These are phyloP conservation scores for Aspergillus neotritici DNA, from an alignment of 2,329 filamentous ascomycete species.

Conservation along the genomic window DNA sequence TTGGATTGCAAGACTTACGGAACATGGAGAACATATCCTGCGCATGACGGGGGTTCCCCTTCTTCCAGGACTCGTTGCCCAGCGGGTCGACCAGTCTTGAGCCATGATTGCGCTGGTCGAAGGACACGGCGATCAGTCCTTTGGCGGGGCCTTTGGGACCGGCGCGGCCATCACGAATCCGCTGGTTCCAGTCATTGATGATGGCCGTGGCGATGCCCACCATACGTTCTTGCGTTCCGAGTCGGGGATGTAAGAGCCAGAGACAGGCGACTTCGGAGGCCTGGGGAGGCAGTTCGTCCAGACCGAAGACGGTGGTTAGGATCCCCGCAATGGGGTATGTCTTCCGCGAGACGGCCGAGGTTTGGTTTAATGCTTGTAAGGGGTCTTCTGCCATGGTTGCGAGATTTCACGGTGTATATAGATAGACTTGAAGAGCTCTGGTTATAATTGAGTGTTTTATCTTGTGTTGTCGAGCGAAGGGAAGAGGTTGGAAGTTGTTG, in stretches of 20 bases:
- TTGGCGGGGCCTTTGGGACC: conserved; percentile 30
- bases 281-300: conserved; percentile 62
- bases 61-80: conserved; percentile 72
- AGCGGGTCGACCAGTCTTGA: conserved; percentile 59
- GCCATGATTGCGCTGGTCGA: conserved; percentile 93
- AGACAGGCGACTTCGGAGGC: conserved; percentile 63
- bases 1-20: conserved; percentile 48
- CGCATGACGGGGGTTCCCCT: conserved; percentile 74
- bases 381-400: conserved; percentile 32
- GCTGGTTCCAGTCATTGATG: conserved; percentile 62
- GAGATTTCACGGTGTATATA: neutral
- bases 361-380: conserved; percentile 29
- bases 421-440: neutral
- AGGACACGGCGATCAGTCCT: conserved; percentile 73
- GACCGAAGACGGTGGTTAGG: conserved; percentile 71
- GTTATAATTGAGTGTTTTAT: neutral
- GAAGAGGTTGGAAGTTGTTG: too few relatives aligned
- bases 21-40: conserved; percentile 86
- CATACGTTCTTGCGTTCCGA: conserved; percentile 68
- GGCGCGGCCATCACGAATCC: conserved; percentile 26
- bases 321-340: conserved; percentile 72
- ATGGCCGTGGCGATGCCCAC: conserved; percentile 62
- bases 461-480: neutral
- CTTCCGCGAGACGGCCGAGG: conserved; percentile 53
- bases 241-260: conserved; percentile 85